Base-by-base conservation (phyloP, 1,284 basidiomycete species). In the Agaricales sp. region DNA sequence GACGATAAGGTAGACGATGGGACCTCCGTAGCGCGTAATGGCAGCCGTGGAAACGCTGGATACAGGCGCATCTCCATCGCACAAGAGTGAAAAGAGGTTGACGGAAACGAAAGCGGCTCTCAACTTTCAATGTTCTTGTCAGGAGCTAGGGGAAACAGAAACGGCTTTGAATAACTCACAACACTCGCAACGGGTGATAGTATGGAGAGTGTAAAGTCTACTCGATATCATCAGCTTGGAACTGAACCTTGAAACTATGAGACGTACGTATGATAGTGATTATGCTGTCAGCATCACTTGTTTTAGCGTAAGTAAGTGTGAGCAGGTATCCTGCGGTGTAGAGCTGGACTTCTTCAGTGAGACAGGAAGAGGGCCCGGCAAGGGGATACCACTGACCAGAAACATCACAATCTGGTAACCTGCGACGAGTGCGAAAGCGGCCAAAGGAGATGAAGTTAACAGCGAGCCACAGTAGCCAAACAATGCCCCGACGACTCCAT, bases 391-490 rank as follows among this genome's bases (percentile, higher is more conserved):
- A 60, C 78, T 57, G 58, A 87, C 81, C 45, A 85, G 61, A 62
- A 80, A 87, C 59, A 87, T 74, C 49, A 89, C 65, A 38, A 85
- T 72, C 55, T 89, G 85, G 61, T 83, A 87, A n/a, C 78, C 84
- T 6, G 84, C 86, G 8, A 79, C 74, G 3, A 74, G 66, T 0
- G 87, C 85, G 57, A 89, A 91, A 1, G 86, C 80, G 2, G 82
- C 80, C 11, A 92, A 66, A 6, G 86, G 80, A 0, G 84, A 83
- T 3, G 75, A 63, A 43, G 80, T 74, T 50, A 80, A 61, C 2
- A 88, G 63, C 2, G 85, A 80, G 3, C 78, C 66, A 49, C 78
- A 78, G 60, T 85, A 89, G 2, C 84, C 70, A 56, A 87, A 85
- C 48, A 89, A 63, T 3, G 80, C 75, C 8, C 74, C 76, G 2